Percentiles rank a stretch among this genome's conserved stretches.
These are phyloP conservation scores for Lophium mytilinum DNA, from an alignment of 495 filamentous ascomycete species.

Conservation along the genomic window DNA sequence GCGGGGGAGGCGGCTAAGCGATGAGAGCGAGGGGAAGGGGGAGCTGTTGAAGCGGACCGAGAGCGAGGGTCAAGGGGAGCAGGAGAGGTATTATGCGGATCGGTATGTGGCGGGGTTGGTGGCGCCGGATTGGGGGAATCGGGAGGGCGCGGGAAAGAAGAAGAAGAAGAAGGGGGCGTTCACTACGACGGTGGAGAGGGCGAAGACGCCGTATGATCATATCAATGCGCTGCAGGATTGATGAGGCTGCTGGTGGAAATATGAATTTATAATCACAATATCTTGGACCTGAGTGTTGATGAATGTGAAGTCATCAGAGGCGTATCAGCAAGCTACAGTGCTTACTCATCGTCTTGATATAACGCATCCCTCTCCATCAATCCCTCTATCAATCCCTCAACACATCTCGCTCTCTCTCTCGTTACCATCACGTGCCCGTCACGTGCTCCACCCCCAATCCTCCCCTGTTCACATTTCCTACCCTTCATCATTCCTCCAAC, in stretches of 20 bases:
- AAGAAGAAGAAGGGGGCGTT: background rate
- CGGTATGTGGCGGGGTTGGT: conserved; percentile 15
- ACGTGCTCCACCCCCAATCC: no score
- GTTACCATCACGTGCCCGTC: no score
- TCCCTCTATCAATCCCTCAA: no score
- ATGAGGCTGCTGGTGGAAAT: background rate
- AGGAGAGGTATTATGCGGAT: conserved; percentile 2
- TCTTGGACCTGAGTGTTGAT: no score
- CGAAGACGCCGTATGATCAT: conserved; percentile 18
- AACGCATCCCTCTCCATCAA: no score
- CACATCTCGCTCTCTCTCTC: no score
- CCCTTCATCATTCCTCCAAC: no score
- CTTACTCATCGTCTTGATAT: no score
- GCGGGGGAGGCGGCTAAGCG: background rate
- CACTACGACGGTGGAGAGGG: conserved; percentile 19
- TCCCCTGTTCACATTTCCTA: no score
- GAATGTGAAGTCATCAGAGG: no score
- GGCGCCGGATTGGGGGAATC: conserved; percentile 6
- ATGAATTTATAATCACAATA: no score
- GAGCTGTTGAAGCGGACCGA: background rate
- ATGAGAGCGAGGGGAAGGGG: background rate
- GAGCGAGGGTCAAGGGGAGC: background rate
- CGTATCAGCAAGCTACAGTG: no score
- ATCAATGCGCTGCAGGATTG: conserved; percentile 11
- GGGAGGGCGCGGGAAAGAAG: background rate